Evolutionary conservation across 2,329 filamentous ascomycete species (phyloP), one percentile per base, ranked within the genome.

Genomic region (Coleophoma cylindrospora): DNA sequence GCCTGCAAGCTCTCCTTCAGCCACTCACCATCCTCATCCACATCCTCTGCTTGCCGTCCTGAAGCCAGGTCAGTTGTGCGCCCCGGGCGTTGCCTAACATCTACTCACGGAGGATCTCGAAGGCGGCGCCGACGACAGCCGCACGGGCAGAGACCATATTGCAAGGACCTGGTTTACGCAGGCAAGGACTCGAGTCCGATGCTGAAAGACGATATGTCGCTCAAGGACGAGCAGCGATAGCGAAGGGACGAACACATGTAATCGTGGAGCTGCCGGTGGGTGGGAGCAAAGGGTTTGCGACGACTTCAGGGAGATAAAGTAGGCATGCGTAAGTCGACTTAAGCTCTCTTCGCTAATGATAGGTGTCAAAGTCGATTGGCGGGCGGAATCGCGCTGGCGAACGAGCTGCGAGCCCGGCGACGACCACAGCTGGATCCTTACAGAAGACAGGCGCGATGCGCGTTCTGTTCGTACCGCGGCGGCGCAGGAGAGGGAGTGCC

Each of bases 51-150:
- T 40, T 55, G 57, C 48, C 64, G 57, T 47, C 57, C 63, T 66
- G 52, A 32, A 45, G 46, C 17, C 2, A 41, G 51, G 43, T 64
- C 54, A 64, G 15, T 60, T 51, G 48, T 43, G n/a, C 45, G 53
- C 27, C 27, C 27, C 6, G 27, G 27, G 7, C 4, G 7, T 27
- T 27, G 7, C 27, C 27, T 27, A 27, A 10, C 3, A 27, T 27
- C 27, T 50, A 55, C 62, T 40, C 64, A 68, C 66, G 66, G 40
- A 68, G 54, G 33, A 68, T 57, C 58, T 66, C 61, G 47, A 60
- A 61, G 47, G 59, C 59, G 6, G 61, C 55, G 45, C 53, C 58
- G 33, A 55, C 61, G 27, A 66, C 52, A 8, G 56, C 51, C 27
- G 61, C 27, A 21, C 41, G 41, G 41, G 22, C 57, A 48, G 62